Percentiles rank a stretch among this genome's conserved stretches.
Conservation (phyloP, 495 filamentous ascomycete species). For the Hyaloscypha hepaticicola region DNA sequence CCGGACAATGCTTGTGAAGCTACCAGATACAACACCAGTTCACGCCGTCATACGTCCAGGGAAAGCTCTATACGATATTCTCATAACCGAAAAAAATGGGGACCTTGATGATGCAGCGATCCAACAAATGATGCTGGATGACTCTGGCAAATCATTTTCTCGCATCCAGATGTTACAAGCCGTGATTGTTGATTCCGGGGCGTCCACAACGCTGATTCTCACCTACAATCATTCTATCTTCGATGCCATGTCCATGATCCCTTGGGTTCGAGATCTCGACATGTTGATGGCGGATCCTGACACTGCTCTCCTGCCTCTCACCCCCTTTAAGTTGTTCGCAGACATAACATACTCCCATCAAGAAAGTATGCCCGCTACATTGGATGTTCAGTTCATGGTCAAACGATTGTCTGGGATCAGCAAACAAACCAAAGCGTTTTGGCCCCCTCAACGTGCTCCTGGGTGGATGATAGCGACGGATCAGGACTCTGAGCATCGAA, state of each 20-base stretch:
- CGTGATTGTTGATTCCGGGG: background rate
- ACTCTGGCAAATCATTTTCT: background rate
- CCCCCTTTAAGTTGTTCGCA: background rate
- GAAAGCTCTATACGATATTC: background rate
- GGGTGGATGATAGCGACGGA: conserved; percentile 5
- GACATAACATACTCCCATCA: background rate
- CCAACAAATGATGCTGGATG: background rate
- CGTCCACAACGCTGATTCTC: background rate
- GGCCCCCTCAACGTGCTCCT: conserved; percentile 1
- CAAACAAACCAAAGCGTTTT: background rate
- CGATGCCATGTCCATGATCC: background rate
- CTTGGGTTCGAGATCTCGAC: conserved; percentile 3
- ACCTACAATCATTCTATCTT: conserved; percentile 5
- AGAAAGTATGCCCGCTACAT: background rate
- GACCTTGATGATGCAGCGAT: background rate
- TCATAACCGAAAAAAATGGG: background rate
- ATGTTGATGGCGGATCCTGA: background rate
- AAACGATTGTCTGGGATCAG: background rate
- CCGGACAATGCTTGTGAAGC: background rate
- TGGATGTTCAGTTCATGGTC: background rate
- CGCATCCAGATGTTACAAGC: conserved; percentile 4
- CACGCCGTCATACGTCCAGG: background rate
- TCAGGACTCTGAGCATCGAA: background rate
- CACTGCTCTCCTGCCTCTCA: background rate
- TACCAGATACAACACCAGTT: background rate